These are phyloP conservation scores for Stagonosporopsis cucurbitacearum DNA, from an alignment of 2,329 filamentous ascomycete genomes.

Conservation along the genomic window DNA sequence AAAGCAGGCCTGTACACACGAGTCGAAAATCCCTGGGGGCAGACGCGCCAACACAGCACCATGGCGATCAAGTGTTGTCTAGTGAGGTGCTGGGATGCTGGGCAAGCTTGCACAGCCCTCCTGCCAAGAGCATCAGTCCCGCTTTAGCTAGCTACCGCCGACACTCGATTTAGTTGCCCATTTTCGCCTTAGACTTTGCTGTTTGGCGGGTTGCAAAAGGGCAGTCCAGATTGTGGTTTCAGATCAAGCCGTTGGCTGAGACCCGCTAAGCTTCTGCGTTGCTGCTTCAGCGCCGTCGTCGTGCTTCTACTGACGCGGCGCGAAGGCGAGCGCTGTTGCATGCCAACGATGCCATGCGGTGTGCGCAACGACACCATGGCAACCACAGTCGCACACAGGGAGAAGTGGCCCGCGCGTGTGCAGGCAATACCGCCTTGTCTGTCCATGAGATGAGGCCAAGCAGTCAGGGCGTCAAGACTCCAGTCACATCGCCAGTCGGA, in stretches of 20 bases:
- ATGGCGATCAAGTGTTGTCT: conserved; percentile 19
- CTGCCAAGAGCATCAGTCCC: conserved; percentile 9
- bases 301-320: not conserved
- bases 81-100: not conserved
- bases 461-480: conserved; percentile 27
- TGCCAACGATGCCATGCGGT: too few species aligned
- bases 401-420: conserved; percentile 11
- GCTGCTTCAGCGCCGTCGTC: conserved; percentile 1
- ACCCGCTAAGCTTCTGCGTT: conserved; percentile 12
- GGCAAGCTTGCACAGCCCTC: conserved; percentile 14
- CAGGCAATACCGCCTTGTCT: conserved; percentile 12
- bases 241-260: conserved; percentile 12
- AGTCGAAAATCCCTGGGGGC: not conserved
- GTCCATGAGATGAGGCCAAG: conserved; percentile 28
- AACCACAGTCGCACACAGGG: conserved; percentile 11
- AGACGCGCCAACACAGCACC: conserved; percentile 8
- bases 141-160: conserved; percentile 7
- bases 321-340: not conserved
- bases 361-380: not conserved
- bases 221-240: not conserved
- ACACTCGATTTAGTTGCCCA: conserved; percentile 2
- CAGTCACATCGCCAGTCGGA: conserved; percentile 16
- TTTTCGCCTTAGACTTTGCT: not conserved
- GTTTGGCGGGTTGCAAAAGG: not conserved
- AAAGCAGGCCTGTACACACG: conserved; percentile 2